Evolutionary conservation across 208 protist genomes (phyloP).

Genomic region (Acanthamoeba royreba): DNA sequence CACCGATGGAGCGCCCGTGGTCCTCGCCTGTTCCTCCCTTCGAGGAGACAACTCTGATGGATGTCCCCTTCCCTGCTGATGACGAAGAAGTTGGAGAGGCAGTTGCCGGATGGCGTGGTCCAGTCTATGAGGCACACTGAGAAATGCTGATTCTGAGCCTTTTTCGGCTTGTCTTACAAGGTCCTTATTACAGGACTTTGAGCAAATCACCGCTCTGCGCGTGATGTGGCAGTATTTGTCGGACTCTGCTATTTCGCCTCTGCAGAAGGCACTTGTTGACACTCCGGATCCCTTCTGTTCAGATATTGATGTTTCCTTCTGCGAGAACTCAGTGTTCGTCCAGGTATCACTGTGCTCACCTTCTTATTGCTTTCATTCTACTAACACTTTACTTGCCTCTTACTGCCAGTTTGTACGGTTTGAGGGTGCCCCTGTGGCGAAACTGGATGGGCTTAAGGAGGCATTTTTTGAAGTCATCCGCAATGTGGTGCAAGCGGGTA

Average conservation of each 20-base stretch:
- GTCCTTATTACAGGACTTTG: slow-evolving; percentile 18
- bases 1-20: slow-evolving; percentile 43
- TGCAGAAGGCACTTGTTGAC: slow-evolving; percentile 53
- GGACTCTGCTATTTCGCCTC: slow-evolving; percentile 16
- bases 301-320: not conserved
- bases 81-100: slow-evolving; percentile 62
- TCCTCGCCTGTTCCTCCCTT: slow-evolving; percentile 23
- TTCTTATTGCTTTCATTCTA: not conserved
- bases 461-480: slow-evolving; percentile 49
- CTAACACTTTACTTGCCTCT: not conserved
- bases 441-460: slow-evolving; percentile 23
- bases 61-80: slow-evolving; percentile 66
- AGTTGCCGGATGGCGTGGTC: slow-evolving; percentile 35
- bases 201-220: not conserved
- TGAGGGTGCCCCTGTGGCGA: not conserved
- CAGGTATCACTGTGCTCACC: not conserved
- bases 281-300: slow-evolving; percentile 38
- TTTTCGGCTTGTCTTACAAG: not conserved
- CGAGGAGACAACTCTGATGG: not conserved
- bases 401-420: not conserved
- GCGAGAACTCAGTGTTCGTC: slow-evolving; percentile 2
- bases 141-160: not conserved
- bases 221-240: slow-evolving; percentile 51
- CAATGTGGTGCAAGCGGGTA: not conserved
- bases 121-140: not conserved